phyloP scores from a whole-genome alignment of 139 green algal species.

The Eudorina sp. region DNA sequence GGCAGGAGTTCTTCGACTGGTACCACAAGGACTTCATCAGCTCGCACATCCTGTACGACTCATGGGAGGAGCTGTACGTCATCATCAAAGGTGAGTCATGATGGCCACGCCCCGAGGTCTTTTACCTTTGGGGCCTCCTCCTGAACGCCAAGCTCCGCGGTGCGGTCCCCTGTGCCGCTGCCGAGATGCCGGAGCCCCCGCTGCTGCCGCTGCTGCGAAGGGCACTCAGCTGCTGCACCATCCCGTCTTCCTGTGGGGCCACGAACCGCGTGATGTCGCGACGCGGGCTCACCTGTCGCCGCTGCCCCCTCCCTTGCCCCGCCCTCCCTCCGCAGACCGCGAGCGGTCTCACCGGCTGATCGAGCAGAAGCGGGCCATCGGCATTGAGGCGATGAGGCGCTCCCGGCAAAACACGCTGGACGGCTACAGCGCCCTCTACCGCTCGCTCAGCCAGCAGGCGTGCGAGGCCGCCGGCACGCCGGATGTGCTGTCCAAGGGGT shows the following conservation, averaged over 20 bases:
- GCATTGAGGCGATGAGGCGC: background rate
- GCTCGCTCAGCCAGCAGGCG: conserved; percentile 34
- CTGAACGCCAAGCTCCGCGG: too few species aligned
- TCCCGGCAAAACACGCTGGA: conserved; percentile 1
- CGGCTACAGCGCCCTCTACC: conserved; percentile 31
- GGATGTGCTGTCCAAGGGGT: conserved; percentile 25
- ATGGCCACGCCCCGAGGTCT: too few species aligned
- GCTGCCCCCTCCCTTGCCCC: background rate
- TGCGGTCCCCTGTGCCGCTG: too few species aligned
- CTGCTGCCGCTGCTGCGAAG: too few species aligned
- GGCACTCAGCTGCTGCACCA: too few species aligned
- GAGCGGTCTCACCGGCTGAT: background rate
- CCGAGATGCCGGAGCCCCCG: too few species aligned
- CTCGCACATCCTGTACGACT: conserved; percentile 27
- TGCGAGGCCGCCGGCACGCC: background rate
- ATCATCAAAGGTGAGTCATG: conserved; percentile 24
- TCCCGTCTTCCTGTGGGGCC: too few species aligned
- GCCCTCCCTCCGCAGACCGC: background rate
- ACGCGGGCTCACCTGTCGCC: background rate
- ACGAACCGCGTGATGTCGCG: too few species aligned
- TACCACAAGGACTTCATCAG: conserved; percentile 31
- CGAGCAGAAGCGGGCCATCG: background rate
- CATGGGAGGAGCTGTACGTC: conserved; percentile 4
- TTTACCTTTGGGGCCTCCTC: too few species aligned
- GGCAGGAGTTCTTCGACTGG: conserved; percentile 26